A percentile compares a stretch with the other conserved stretches of the same genome.
phyloP scores from a whole-genome alignment of 768 basidiomycete genomes.

The Jaapia argillacea region DNA sequence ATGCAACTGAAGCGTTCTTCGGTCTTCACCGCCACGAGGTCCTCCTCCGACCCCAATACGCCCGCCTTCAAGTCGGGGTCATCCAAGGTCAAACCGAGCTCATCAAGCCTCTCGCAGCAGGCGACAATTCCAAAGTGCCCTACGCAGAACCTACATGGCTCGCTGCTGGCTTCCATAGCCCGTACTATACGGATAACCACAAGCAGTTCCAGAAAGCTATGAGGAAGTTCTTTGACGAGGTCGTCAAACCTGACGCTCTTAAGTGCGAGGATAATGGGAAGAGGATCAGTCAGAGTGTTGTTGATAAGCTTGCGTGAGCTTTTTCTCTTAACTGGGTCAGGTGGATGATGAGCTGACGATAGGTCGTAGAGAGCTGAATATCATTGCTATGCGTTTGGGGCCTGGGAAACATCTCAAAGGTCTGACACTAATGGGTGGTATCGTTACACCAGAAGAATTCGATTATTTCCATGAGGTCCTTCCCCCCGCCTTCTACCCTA shows the following conservation, averaged over 20 bases:
- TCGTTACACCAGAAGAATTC: conserved; percentile 73
- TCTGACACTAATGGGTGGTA: conserved; percentile 62
- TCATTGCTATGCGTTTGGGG: conserved; percentile 86
- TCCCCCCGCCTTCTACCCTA: conserved; percentile 1
- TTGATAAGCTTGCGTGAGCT: conserved; percentile 74
- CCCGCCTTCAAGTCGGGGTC: conserved; percentile 57
- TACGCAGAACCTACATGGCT: conserved; percentile 88
- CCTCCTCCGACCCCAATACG: conserved; percentile 61
- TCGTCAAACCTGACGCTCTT: conserved; percentile 65
- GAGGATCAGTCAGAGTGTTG: conserved; percentile 72
- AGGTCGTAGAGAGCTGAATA: conserved; percentile 53
- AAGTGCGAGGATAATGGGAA: conserved; percentile 83
- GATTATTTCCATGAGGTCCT: conserved; percentile 89
- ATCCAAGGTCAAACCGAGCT: conserved; percentile 45
- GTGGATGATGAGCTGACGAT: neutral
- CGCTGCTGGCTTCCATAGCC: conserved; percentile 50
- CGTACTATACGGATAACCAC: conserved; percentile 74
- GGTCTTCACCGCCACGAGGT: conserved; percentile 80
- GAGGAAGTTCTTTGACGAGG: conserved; percentile 67
- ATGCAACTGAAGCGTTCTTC: conserved; percentile 76
- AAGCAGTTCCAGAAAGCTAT: conserved; percentile 65
- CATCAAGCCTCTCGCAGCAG: conserved; percentile 44
- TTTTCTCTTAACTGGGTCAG: neutral
- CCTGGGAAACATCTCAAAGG: conserved; percentile 86
- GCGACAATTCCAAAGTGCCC: conserved; percentile 65